Evolutionary conservation across 1,284 basidiomycete species (phyloP).

Genomic region (Austroboletus niveus): DNA sequence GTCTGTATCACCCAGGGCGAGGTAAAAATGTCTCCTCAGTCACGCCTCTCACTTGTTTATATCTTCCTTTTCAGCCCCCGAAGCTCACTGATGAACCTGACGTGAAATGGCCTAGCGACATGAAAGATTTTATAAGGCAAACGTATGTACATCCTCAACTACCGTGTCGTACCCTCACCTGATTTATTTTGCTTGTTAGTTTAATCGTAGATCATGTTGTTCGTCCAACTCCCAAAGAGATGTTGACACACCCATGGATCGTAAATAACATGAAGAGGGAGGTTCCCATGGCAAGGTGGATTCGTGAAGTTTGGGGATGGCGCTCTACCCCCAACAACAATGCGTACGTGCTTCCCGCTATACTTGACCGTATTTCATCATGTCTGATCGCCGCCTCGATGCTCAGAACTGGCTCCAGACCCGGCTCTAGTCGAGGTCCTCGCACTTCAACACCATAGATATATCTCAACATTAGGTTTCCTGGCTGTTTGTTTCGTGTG

Average conservation of each 20-base stretch:
- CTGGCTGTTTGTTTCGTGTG: conserved; percentile 13
- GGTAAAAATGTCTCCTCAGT: conserved; percentile 39
- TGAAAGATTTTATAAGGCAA: conserved; percentile 91
- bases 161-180: conserved; percentile 4
- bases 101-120: conserved; percentile 77
- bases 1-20: conserved; percentile 86
- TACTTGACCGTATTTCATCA: background rate
- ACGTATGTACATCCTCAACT: conserved; percentile 56
- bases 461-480: conserved; percentile 1
- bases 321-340: conserved; percentile 31
- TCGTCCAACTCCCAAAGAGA: conserved; percentile 83
- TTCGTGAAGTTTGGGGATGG: conserved; percentile 89
- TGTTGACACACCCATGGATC: conserved; percentile 90
- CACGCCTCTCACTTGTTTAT: conserved; percentile 5
- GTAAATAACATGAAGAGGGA: conserved; percentile 75
- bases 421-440: conserved; percentile 39
- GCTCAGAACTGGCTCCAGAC: conserved; percentile 34
- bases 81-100: conserved; percentile 73
- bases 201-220: conserved; percentile 56
- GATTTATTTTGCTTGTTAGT: conserved; percentile 32
- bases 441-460: conserved; percentile 26
- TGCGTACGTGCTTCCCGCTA: conserved; percentile 12
- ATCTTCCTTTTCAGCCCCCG: conserved; percentile 59
- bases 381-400: background rate
- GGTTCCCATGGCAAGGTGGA: conserved; percentile 88